Evolutionary conservation across 495 filamentous ascomycete genomes (phyloP).

Genomic region (Aspergillus biplanus): DNA sequence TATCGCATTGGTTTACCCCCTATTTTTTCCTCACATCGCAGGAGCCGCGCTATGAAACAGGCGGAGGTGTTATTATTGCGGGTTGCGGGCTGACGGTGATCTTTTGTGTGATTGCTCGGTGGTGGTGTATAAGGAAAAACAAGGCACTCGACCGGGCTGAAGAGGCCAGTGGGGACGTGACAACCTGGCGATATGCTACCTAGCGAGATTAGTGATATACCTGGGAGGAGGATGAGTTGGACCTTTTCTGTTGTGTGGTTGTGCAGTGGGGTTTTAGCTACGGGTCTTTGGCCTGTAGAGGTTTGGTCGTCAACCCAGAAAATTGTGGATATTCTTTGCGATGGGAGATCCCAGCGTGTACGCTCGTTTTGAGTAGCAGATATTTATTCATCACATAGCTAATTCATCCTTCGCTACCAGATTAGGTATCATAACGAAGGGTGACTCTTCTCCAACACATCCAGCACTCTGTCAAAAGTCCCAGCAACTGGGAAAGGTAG

Average conservation of each 20-base stretch:
- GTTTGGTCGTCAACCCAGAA: no score
- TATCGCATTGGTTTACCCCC: conserved; percentile 22
- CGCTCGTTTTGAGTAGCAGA: no score
- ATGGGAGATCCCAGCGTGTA: no score
- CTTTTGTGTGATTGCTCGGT: conserved; percentile 9
- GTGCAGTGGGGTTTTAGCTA: no score
- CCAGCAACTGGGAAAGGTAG: no score
- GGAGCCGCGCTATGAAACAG: conserved; percentile 19
- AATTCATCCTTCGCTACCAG: no score
- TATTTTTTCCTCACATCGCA: conserved; percentile 21
- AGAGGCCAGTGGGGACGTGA: conserved; percentile 10
- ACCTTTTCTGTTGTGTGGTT: background rate
- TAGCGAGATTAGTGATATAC: background rate
- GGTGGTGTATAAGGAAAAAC: conserved; percentile 19
- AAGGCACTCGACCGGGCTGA: conserved; percentile 16
- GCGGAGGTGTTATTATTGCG: conserved; percentile 18
- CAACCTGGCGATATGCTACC: conserved; percentile 18
- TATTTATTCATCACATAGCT: no score
- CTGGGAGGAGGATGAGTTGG: background rate
- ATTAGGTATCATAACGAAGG: no score
- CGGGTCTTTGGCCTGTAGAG: no score
- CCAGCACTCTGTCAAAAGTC: no score
- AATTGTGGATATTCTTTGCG: no score
- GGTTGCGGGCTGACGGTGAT: conserved; percentile 16
- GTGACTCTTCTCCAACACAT: no score